Percentiles rank a stretch among this genome's conserved stretches.
These are phyloP conservation scores for Bipolaris victoriae DNA, from an alignment of 2,329 filamentous ascomycete genomes.

Conservation along the genomic window DNA sequence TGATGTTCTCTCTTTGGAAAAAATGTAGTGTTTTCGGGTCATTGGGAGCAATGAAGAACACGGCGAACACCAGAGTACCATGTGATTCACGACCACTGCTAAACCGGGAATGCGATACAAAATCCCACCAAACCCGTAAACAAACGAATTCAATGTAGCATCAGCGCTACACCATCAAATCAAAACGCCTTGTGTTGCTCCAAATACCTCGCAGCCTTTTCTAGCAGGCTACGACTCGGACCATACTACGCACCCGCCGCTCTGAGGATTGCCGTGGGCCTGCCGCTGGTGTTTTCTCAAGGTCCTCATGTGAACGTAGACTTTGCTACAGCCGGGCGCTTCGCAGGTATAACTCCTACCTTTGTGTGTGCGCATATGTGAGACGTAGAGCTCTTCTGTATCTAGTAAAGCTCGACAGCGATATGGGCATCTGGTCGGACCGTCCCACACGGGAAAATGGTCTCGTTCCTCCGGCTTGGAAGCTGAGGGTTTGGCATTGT, in stretches of 20 bases:
- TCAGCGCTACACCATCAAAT: background rate
- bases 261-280: background rate
- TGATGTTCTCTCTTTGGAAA: no score
- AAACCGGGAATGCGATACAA: background rate
- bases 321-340: background rate
- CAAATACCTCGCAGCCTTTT: background rate
- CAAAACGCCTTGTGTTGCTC: background rate
- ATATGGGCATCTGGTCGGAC: background rate
- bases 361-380: background rate
- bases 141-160: background rate
- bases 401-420: background rate
- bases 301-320: background rate
- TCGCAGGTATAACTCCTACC: background rate
- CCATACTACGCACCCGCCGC: background rate
- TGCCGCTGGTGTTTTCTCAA: background rate
- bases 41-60: no score
- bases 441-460: background rate
- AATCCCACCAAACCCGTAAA: background rate
- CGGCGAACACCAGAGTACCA: no score
- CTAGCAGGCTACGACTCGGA: background rate
- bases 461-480: background rate
- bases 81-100: no score
- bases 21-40: no score
- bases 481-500: background rate
- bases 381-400: background rate